These are phyloP conservation scores for Thielaviopsis ethacetica DNA, from an alignment of 2,329 filamentous ascomycete genomes.

Conservation along the genomic window DNA sequence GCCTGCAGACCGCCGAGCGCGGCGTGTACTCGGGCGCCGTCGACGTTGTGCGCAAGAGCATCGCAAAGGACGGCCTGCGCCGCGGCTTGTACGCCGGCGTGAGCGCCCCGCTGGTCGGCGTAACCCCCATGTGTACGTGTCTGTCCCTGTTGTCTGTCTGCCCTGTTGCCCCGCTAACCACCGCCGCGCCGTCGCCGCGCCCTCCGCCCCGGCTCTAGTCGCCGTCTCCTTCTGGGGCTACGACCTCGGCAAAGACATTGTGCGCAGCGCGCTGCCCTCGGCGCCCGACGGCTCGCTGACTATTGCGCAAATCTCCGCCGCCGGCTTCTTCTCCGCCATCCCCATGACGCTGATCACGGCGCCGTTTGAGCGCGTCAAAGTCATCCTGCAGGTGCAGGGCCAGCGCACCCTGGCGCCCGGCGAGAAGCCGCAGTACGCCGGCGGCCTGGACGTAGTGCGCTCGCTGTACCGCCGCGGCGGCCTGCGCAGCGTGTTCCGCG, in stretches of 20 bases:
- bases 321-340: constrained; percentile 93
- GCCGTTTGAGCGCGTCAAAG: constrained; percentile 96
- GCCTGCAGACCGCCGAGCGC: constrained; percentile 86
- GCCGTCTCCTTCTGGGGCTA: constrained; percentile 72
- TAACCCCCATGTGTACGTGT: constrained; percentile 93
- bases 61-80: constrained; percentile 68
- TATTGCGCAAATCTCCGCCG: constrained; percentile 75
- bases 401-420: constrained; percentile 77
- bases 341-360: constrained; percentile 98
- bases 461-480: constrained; percentile 89
- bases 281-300: constrained; percentile 56
- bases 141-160: background rate
- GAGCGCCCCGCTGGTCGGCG: constrained; percentile 81
- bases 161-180: too few relatives aligned
- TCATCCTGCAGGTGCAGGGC: constrained; percentile 93
- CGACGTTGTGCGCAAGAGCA: constrained; percentile 77
- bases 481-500: constrained; percentile 80
- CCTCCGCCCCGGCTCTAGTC: constrained; percentile 25
- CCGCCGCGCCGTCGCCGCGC: too few relatives aligned
- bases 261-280: constrained; percentile 47
- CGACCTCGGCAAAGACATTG: constrained; percentile 83
- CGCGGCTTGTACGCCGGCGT: constrained; percentile 92
- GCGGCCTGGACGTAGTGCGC: constrained; percentile 76
- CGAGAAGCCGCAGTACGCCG: constrained; percentile 82
- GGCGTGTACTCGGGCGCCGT: constrained; percentile 82